phyloP scores from a whole-genome alignment of 2,329 filamentous ascomycete species.

The Fusarium irregulare region DNA sequence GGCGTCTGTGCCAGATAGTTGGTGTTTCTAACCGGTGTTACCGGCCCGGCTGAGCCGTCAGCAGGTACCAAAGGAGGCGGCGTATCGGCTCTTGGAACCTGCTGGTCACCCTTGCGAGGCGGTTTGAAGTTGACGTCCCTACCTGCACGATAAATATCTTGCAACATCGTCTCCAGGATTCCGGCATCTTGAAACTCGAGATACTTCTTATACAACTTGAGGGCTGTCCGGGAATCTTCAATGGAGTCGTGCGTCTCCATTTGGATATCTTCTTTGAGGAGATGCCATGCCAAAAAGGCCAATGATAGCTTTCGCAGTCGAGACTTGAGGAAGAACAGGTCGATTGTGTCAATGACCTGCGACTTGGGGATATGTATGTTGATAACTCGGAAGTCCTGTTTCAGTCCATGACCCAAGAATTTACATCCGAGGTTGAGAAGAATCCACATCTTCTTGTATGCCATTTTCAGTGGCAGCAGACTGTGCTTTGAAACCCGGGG shows the following conservation, averaged over 20 bases:
- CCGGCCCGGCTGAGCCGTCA: slow-evolving; percentile 54
- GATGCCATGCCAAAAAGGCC: slow-evolving; percentile 89
- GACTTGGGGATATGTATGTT: slow-evolving; percentile 94
- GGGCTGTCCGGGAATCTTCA: slow-evolving; percentile 90
- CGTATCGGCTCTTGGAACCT: slow-evolving; percentile 63
- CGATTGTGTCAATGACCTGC: slow-evolving; percentile 94
- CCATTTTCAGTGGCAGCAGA: slow-evolving; percentile 86
- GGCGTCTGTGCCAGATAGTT: slow-evolving; percentile 49
- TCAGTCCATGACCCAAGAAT: slow-evolving; percentile 93
- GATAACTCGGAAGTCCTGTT: slow-evolving; percentile 96
- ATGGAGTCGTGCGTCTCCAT: slow-evolving; percentile 93
- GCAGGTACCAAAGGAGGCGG: slow-evolving; percentile 62
- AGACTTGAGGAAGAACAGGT: slow-evolving; percentile 85
- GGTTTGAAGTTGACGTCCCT: slow-evolving; percentile 64
- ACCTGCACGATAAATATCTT: slow-evolving; percentile 79
- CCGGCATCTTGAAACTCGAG: slow-evolving; percentile 89
- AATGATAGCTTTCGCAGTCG: slow-evolving; percentile 89
- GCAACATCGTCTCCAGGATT: slow-evolving; percentile 82
- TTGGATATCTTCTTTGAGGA: slow-evolving; percentile 95
- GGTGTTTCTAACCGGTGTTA: slow-evolving; percentile 60
- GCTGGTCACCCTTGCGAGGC: slow-evolving; percentile 59
- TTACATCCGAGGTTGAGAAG: slow-evolving; percentile 92
- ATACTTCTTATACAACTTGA: slow-evolving; percentile 90
- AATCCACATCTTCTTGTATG: slow-evolving; percentile 98
- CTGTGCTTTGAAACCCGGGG: slow-evolving; percentile 81